These are phyloP conservation scores for Schoenoplectus tabernaemontani DNA, from an alignment of 202 grass and related monocot genomes.

Conservation along the genomic window DNA sequence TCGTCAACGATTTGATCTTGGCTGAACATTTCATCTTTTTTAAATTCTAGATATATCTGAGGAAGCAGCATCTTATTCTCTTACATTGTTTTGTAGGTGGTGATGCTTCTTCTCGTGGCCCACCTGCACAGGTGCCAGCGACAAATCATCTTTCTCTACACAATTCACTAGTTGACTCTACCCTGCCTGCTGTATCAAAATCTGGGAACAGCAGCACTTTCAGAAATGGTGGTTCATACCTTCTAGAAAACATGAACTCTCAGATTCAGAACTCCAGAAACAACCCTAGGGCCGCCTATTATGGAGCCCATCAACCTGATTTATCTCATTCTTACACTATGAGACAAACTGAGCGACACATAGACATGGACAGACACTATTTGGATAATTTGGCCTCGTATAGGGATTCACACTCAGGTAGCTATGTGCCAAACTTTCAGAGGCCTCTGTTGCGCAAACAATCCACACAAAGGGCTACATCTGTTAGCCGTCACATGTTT, in stretches of 20 bases:
- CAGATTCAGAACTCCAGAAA: slow-evolving; percentile 52
- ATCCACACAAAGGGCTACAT: slow-evolving; percentile 62
- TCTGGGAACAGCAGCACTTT: slow-evolving; percentile 22
- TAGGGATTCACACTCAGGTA: slow-evolving; percentile 68
- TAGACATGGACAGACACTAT: slow-evolving; percentile 56
- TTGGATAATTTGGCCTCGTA: slow-evolving; percentile 43
- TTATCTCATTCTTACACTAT: slow-evolving; percentile 52
- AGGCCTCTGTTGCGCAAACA: slow-evolving; percentile 93
- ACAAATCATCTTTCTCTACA: slow-evolving; percentile 53
- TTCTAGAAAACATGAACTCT: slow-evolving; percentile 42
- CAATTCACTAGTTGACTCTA: slow-evolving; percentile 67
- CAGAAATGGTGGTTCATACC: slow-evolving; percentile 54
- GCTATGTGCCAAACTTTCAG: slow-evolving; percentile 87
- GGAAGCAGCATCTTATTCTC: slow-evolving; percentile 11
- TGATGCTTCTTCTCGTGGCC: slow-evolving; percentile 82
- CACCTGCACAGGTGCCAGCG: slow-evolving; percentile 53
- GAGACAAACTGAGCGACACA: slow-evolving; percentile 70
- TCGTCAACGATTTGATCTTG: background rate
- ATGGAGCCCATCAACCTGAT: slow-evolving; percentile 48
- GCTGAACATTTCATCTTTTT: background rate
- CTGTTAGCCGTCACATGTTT: slow-evolving; percentile 60
- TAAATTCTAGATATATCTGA: background rate
- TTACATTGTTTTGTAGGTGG: slow-evolving; percentile 53
- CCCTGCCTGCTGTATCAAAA: slow-evolving; percentile 44
- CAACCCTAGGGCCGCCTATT: slow-evolving; percentile 60